Evolutionary conservation across 805 yeast species (phyloP).

Genomic region (Cyberlindnera euphorbiae): DNA sequence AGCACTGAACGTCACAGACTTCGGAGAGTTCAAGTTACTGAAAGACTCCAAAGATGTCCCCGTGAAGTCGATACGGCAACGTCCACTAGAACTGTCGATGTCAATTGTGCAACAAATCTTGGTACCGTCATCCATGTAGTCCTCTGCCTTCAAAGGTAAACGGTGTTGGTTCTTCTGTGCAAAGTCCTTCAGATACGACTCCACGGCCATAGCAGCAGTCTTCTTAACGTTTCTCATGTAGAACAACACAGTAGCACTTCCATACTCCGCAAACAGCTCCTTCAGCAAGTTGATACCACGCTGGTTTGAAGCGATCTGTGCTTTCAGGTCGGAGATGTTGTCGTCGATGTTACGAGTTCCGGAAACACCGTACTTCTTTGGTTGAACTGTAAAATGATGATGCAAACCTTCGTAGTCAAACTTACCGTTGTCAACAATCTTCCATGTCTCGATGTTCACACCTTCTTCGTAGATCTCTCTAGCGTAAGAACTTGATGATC

Average conservation of each 20-base stretch:
- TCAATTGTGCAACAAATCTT: constrained; percentile 38
- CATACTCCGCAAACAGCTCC: constrained; percentile 40
- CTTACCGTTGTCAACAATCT: constrained; percentile 42
- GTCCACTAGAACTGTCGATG: constrained; percentile 34
- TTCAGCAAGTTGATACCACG: constrained; percentile 43
- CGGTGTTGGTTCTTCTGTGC: constrained; percentile 37
- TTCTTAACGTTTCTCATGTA: constrained; percentile 43
- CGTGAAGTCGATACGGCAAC: constrained; percentile 47
- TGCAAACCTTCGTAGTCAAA: constrained; percentile 51
- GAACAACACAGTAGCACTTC: constrained; percentile 37
- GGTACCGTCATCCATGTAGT: constrained; percentile 54
- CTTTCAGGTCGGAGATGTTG: constrained; percentile 45
- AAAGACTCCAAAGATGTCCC: constrained; percentile 49
- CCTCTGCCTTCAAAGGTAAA: constrained; percentile 39
- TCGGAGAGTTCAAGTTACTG: constrained; percentile 51
- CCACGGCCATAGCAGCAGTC: constrained; percentile 45
- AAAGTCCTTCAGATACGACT: constrained; percentile 30
- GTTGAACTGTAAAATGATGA: constrained; percentile 40
- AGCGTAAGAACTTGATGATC: constrained; percentile 52
- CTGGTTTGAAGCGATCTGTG: constrained; percentile 48
- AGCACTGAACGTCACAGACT: constrained; percentile 48
- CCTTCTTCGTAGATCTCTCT: constrained; percentile 52
- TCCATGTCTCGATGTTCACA: constrained; percentile 48
- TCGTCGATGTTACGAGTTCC: constrained; percentile 53
- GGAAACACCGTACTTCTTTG: constrained; percentile 46